Percentiles rank a stretch among this genome's conserved stretches.
These are phyloP conservation scores for Lentinula raphanica DNA, from an alignment of 768 basidiomycete genomes.

Conservation along the genomic window DNA sequence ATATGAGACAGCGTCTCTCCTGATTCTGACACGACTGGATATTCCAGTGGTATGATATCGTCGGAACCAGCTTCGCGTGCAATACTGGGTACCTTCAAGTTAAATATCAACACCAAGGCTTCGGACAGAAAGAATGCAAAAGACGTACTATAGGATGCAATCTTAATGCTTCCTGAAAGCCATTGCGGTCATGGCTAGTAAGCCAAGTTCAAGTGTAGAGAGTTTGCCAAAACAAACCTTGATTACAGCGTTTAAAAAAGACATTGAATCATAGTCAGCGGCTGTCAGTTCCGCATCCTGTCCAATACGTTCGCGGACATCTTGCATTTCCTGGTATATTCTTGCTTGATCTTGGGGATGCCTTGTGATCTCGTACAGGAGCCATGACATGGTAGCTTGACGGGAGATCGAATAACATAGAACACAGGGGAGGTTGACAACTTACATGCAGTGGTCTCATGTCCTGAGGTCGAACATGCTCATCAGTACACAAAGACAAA, in stretches of 20 bases:
- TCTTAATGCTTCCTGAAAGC: conserved; percentile 23
- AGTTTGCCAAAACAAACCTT: conserved; percentile 17
- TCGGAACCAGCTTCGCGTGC: conserved; percentile 17
- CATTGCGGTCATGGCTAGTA: no score
- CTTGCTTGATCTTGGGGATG: conserved; percentile 52
- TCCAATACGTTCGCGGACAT: conserved; percentile 6
- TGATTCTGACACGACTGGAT: conserved; percentile 20
- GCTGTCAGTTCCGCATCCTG: conserved; percentile 12
- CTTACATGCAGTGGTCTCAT: not conserved
- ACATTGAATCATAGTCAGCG: conserved; percentile 28
- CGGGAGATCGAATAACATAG: not conserved
- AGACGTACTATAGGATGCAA: conserved; percentile 23
- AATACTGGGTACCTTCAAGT: not conserved
- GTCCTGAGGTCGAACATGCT: not conserved
- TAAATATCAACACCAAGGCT: not conserved
- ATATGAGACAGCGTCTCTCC: conserved; percentile 16
- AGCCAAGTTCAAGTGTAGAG: not conserved
- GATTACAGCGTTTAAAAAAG: conserved; percentile 19
- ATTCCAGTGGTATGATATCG: conserved; percentile 27
- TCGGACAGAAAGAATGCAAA: conserved; percentile 10
- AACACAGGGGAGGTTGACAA: not conserved
- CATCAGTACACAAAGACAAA: not conserved
- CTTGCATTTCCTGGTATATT: conserved; percentile 56
- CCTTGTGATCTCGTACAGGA: conserved; percentile 55
- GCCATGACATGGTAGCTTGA: conserved; percentile 32